phyloP scores from a whole-genome alignment of 2,329 filamentous ascomycete species.

The Pestalotiopsis sp. region DNA sequence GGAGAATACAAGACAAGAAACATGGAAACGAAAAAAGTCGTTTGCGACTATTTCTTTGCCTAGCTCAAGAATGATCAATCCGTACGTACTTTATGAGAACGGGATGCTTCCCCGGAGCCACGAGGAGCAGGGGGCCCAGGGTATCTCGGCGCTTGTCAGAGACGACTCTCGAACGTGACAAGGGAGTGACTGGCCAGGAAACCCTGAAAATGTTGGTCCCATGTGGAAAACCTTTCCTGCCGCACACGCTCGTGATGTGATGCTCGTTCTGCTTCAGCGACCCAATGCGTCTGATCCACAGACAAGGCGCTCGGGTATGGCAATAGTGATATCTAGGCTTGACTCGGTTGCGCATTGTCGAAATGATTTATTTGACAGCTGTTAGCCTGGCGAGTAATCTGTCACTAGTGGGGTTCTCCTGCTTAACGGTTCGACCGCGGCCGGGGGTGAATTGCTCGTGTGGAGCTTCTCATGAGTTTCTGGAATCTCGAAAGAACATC shows the following conservation, averaged over 20 bases:
- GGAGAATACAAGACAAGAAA: slow-evolving; percentile 5
- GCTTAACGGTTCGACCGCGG: slow-evolving; percentile 9
- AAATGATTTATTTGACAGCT: neutral
- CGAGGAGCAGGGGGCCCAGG: slow-evolving; percentile 18
- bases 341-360: neutral
- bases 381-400: neutral
- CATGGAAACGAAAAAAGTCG: neutral
- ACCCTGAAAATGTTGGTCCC: neutral
- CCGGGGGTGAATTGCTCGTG: neutral
- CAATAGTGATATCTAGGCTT: neutral
- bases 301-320: neutral
- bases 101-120: slow-evolving; percentile 27
- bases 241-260: neutral
- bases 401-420: neutral
- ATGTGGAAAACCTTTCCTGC: neutral
- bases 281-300: neutral
- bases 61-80: slow-evolving; percentile 12
- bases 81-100: slow-evolving; percentile 16
- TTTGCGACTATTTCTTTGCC: slow-evolving; percentile 10
- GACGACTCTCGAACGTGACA: slow-evolving; percentile 16
- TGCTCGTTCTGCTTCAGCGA: neutral
- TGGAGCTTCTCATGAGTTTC: slow-evolving; percentile 8
- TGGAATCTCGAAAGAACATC: slow-evolving; percentile 3
- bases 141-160: slow-evolving; percentile 21
- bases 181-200: slow-evolving; percentile 1